Base-by-base conservation (phyloP, 306 rosid genomes). In the Dryas alaskensis region DNA sequence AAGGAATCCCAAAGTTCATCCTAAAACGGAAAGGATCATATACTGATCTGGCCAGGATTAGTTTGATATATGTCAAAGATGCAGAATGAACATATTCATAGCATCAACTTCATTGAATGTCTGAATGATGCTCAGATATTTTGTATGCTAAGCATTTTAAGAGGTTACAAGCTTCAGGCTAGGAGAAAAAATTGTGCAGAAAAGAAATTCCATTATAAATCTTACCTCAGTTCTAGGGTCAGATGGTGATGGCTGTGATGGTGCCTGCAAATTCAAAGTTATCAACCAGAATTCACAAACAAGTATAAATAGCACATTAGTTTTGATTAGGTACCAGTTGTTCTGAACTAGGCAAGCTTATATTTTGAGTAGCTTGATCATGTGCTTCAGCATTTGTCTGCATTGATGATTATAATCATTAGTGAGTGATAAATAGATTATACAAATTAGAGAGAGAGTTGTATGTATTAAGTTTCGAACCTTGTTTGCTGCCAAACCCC, bases 151-250 rank as follows among this genome's bases (percentile, higher is more conserved):
- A 31, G 37, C 3, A 1, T 31, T 31, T 31, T 2, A 1, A 31
- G 37, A 31, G 37, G 37, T 10, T 13, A 11, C 10, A 69, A 16
- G 60, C 46, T 10, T 27, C 0, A 12, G 64, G 67, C 47, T 40
- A 62, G 67, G 11, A 71, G 44, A 43, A 44, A 46, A 4, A 12
- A 45, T 8, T 12, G 10, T 70, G 16, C 25, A 2, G 11, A 50
- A 12, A 39, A 16, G 8, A n/a, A 10, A 22, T 22, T 37, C n/a
- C 14, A 25, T 4, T 51, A 42, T 1, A 6, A 27, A 5, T 67
- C 81, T 27, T 76, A 76, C 89, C 86, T 67, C 81, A 9, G 54
- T 10, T 82, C 86, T 82, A 54, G 76, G 76, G 57, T 80, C 79
- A 19, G 60, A 12, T 55, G 77, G 77, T 27, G 75, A 10, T 43